Conservation (phyloP, 345 rosid genomes). For the Acer saccharum region DNA sequence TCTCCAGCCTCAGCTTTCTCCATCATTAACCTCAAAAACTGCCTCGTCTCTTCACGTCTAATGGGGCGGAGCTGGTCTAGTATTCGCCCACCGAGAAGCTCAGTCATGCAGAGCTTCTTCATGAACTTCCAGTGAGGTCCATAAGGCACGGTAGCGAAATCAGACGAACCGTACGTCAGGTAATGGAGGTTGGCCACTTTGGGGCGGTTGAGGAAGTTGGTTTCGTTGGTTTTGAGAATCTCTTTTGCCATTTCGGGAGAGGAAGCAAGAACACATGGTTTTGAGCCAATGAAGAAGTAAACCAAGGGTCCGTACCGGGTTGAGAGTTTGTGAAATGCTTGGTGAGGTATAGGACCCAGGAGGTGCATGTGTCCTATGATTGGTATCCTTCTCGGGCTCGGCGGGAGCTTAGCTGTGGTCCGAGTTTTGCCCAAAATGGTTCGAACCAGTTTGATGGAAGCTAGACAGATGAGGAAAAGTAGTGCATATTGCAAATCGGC, state of each 20-base stretch:
- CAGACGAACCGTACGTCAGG: constrained; percentile 76
- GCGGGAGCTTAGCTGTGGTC: constrained; percentile 41
- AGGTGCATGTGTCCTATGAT: constrained; percentile 77
- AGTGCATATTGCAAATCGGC: constrained; percentile 25
- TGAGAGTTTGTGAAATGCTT: constrained; percentile 69
- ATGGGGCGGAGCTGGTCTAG: constrained; percentile 46
- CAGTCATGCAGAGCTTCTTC: constrained; percentile 73
- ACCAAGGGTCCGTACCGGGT: constrained; percentile 57
- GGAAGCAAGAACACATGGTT: constrained; percentile 63
- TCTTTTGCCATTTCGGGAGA: constrained; percentile 57
- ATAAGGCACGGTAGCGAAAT: constrained; percentile 64
- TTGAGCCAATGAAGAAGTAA: constrained; percentile 69
- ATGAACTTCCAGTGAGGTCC: constrained; percentile 81
- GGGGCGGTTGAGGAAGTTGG: constrained; percentile 58
- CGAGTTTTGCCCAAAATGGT: constrained; percentile 19
- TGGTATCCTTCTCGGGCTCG: constrained; percentile 61
- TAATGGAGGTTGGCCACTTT: constrained; percentile 54
- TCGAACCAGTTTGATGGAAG: constrained; percentile 26
- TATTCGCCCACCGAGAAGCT: constrained; percentile 55
- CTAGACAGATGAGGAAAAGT: constrained; percentile 27
- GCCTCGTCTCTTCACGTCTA: constrained; percentile 45
- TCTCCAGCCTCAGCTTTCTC: constrained; percentile 45
- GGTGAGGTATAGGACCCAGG: constrained; percentile 58
- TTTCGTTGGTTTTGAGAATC: constrained; percentile 61
- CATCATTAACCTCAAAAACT: constrained; percentile 37